These are phyloP conservation scores for Sporothrix humicola DNA, from an alignment of 2,329 filamentous ascomycete genomes.

Conservation along the genomic window DNA sequence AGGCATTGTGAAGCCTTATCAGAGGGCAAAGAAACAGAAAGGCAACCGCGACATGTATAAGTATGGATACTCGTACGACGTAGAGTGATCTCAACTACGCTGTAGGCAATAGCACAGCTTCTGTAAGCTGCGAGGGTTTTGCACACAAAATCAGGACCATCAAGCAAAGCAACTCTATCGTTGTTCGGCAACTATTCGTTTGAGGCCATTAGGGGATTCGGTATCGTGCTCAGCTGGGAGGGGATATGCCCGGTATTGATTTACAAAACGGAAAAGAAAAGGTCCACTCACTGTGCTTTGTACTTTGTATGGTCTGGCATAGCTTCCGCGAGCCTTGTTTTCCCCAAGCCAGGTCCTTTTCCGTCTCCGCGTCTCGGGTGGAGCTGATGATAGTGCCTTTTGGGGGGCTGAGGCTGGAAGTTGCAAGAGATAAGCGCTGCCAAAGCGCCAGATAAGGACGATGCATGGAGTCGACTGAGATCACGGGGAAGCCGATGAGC, in stretches of 20 bases:
- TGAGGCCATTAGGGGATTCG: neutral
- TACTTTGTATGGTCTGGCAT: neutral
- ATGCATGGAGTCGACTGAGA: neutral
- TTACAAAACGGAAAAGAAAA: neutral
- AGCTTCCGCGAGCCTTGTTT: slow-evolving; percentile 25
- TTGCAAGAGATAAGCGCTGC: neutral
- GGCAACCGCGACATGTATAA: neutral
- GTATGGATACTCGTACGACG: neutral
- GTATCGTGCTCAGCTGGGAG: neutral
- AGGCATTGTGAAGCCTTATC: neutral
- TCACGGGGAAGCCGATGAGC: neutral
- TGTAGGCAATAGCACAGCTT: neutral
- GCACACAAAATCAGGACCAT: no score
- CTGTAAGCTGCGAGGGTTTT: neutral
- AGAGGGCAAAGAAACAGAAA: neutral
- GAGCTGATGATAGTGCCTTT: neutral
- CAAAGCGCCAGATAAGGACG: neutral
- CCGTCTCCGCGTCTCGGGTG: neutral
- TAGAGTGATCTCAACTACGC: neutral
- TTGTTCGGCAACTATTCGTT: no score
- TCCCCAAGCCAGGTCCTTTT: neutral
- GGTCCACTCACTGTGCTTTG: neutral
- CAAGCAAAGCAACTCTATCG: no score
- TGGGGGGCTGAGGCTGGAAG: neutral
- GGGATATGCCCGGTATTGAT: neutral